Evolutionary conservation across 768 basidiomycete genomes (phyloP).

Genomic region (Pleurotus tuoliensis): DNA sequence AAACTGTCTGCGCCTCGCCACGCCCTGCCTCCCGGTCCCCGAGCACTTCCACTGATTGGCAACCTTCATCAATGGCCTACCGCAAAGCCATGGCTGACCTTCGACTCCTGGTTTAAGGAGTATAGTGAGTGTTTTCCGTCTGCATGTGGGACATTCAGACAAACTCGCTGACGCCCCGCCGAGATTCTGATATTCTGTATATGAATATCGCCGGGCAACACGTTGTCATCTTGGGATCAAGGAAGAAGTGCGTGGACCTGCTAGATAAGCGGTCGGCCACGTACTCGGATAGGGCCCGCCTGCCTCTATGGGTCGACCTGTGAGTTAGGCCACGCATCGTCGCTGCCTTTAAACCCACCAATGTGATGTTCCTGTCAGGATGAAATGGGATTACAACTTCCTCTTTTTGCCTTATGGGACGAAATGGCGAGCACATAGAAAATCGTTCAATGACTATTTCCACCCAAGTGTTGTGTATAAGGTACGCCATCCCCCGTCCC

Average conservation of each 20-base stretch:
- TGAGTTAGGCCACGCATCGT: background rate
- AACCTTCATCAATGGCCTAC: conserved; percentile 15
- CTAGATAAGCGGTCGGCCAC: conserved; percentile 16
- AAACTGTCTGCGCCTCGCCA: background rate
- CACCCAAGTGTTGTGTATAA: conserved; percentile 14
- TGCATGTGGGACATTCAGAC: background rate
- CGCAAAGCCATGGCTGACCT: conserved; percentile 24
- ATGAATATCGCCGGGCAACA: conserved; percentile 5
- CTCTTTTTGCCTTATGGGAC: conserved; percentile 18
- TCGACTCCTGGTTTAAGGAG: conserved; percentile 24
- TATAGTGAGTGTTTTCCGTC: conserved; percentile 19
- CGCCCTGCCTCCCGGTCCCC: conserved; percentile 12
- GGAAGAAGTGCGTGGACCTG: conserved; percentile 13
- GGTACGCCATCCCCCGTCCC: background rate
- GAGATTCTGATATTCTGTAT: conserved; percentile 11
- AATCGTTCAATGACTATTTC: conserved; percentile 22
- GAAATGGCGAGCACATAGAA: conserved; percentile 19
- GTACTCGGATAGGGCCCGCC: conserved; percentile 13
- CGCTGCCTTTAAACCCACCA: background rate
- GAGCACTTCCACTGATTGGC: conserved; percentile 17
- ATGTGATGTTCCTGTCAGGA: background rate
- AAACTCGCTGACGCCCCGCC: background rate
- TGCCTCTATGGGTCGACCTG: conserved; percentile 1
- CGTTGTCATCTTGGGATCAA: conserved; percentile 11
- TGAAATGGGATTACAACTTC: conserved; percentile 17